These are phyloP conservation scores for Bryoglossum gracile DNA, from an alignment of 495 filamentous ascomycete genomes.

Conservation along the genomic window DNA sequence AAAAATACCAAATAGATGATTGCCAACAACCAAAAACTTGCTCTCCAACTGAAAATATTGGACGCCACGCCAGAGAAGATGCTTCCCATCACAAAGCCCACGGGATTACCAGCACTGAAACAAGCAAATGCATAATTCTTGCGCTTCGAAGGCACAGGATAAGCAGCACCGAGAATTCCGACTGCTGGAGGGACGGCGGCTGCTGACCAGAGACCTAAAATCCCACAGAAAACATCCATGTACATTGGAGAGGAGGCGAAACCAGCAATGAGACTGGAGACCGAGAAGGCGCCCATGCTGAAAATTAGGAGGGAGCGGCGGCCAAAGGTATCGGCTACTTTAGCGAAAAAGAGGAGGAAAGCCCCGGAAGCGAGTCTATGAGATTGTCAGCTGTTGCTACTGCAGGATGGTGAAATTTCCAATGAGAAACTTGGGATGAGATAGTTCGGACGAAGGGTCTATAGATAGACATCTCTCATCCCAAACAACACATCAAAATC, in stretches of 20 bases:
- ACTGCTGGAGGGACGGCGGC: slow-evolving; percentile 61
- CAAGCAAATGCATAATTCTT: slow-evolving; percentile 68
- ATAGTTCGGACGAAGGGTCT: too few species aligned
- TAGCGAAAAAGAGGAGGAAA: slow-evolving; percentile 60
- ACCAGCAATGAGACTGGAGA: slow-evolving; percentile 48
- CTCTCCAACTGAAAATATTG: slow-evolving; percentile 56
- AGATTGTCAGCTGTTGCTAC: neutral
- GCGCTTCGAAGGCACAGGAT: slow-evolving; percentile 51
- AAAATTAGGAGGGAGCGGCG: slow-evolving; percentile 53
- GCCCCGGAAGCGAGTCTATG: slow-evolving; percentile 54
- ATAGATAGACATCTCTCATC: too few species aligned
- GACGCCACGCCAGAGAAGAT: slow-evolving; percentile 58
- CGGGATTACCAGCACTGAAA: slow-evolving; percentile 63
- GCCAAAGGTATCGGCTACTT: slow-evolving; percentile 61
- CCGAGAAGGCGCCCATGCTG: slow-evolving; percentile 52
- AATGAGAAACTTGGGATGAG: too few species aligned
- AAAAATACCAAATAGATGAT: slow-evolving; percentile 57
- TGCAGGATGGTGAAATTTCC: too few species aligned
- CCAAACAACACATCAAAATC: too few species aligned
- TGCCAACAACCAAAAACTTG: slow-evolving; percentile 51
- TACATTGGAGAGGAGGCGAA: slow-evolving; percentile 56
- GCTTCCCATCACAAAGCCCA: slow-evolving; percentile 62
- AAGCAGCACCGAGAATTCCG: slow-evolving; percentile 57
- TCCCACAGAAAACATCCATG: slow-evolving; percentile 56
- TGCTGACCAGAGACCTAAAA: slow-evolving; percentile 55